Evolutionary conservation across 2,329 filamentous ascomycete species (phyloP), one percentile per base, ranked within the genome.

Genomic region (Dactylellina leptospora): DNA sequence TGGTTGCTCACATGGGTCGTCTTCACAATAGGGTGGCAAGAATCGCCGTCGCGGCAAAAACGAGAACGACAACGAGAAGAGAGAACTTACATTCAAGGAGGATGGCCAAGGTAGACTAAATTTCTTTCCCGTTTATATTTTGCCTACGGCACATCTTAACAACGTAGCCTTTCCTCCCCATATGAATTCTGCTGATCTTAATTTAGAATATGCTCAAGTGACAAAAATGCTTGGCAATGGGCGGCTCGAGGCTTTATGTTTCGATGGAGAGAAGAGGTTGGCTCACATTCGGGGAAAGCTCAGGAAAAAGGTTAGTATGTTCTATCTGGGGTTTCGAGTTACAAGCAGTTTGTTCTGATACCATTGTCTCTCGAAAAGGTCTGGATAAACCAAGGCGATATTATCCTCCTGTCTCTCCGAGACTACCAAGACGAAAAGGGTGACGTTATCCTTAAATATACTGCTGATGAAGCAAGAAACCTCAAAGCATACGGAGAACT

Each of bases 11-110:
- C 23, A n/a, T n/a, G n/a, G n/a, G n/a, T n/a, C n/a, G n/a, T n/a
- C n/a, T 27, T 55, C 33, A 71, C 60, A 78, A 86, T 78, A 95
- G 92, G 93, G 93, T 82, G 93, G 93, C 84, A 97, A 97, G 87
- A 97, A 97, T 84, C 86, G 93, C 83, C 90, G 93, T 87, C 88
- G 95, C 84, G 93, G 93, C 84, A 97, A 97, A 90, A 96, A 96
- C 87, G 92, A 96, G 84, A 96, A 95, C 84, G 95, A 97, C 85
- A 96, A 97, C 81, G 93, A 97, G 85, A 97, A 97, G 86, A 93
- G 93, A 82, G 93, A 97, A 82, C 86, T 97, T 79, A 93, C 92
- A 79, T 97, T 97, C 88, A 97, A 97, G 84, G 95, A 97, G 82
- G 93, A 97, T 80, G 93, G 93, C 77, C 93, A 97, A 85, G 88